Percentiles rank a stretch among this genome's conserved stretches.
phyloP scores from a whole-genome alignment of 352 stramenopile species.

The Globisporangium apiculatum region DNA sequence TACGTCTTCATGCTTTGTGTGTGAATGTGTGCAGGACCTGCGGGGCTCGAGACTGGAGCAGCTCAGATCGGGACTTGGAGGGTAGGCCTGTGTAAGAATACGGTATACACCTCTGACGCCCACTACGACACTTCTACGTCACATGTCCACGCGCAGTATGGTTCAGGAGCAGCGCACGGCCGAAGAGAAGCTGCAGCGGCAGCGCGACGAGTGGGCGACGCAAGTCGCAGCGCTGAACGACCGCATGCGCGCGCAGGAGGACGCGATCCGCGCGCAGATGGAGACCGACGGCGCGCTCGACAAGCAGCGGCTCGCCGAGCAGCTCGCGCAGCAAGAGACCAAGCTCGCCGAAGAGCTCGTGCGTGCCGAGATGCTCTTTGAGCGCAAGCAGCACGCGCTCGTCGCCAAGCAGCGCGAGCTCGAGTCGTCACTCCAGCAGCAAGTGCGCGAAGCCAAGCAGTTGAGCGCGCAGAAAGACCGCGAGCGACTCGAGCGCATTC shows the following conservation, averaged over 20 bases:
- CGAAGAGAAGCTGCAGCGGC: constrained; percentile 54
- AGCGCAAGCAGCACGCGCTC: constrained; percentile 68
- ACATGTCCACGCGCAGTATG: constrained; percentile 26
- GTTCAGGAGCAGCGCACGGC: constrained; percentile 38
- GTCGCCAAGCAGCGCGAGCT: constrained; percentile 59
- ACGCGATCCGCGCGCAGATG: constrained; percentile 70
- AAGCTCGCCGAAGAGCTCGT: constrained; percentile 74
- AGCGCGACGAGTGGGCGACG: constrained; percentile 65
- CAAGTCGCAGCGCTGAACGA: constrained; percentile 65
- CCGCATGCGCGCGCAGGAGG: constrained; percentile 66
- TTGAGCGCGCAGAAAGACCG: constrained; percentile 66
- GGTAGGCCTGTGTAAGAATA: no score
- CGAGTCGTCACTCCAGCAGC: constrained; percentile 62
- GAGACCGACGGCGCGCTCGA: constrained; percentile 66
- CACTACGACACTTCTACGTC: no score
- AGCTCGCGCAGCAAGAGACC: constrained; percentile 63
- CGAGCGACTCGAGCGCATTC: constrained; percentile 52
- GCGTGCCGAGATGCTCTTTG: constrained; percentile 69
- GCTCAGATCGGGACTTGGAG: no score
- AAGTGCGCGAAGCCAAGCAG: constrained; percentile 74
- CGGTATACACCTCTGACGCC: background rate
- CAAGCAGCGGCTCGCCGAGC: constrained; percentile 65
- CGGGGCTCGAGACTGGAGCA: no score
- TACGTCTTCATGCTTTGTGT: constrained; percentile 13
- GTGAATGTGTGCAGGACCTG: no score